Percentiles rank a stretch among this genome's conserved stretches.
Conservation (phyloP, 345 rosid species). For the Linum lewisii region DNA sequence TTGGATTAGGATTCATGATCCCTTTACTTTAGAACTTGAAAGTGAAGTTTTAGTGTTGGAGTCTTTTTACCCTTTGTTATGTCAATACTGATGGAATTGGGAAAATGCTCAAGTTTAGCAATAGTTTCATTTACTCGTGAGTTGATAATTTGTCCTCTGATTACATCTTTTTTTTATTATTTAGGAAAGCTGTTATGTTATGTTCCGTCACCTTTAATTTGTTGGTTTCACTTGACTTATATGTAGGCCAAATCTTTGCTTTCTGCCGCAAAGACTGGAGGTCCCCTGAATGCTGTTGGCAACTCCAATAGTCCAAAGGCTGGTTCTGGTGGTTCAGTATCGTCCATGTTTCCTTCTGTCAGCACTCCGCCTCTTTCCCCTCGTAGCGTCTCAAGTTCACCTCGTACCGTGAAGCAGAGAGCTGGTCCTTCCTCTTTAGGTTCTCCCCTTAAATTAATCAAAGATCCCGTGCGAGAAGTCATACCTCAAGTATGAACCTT, state of each 20-base stretch:
- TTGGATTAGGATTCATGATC: no score
- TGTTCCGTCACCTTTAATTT: no score
- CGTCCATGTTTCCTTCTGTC: conserved; percentile 95
- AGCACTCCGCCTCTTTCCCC: conserved; percentile 98
- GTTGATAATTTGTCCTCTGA: background rate
- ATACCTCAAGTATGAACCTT: conserved; percentile 72
- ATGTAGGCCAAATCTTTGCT: conserved; percentile 58
- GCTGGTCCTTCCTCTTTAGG: conserved; percentile 75
- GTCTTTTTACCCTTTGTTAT: no score
- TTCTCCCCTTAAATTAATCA: conserved; percentile 73
- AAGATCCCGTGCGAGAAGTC: conserved; percentile 65
- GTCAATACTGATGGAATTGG: no score
- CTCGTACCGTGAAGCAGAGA: conserved; percentile 68
- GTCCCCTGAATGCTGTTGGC: conserved; percentile 61
- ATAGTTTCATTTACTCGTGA: background rate
- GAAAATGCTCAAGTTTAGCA: background rate
- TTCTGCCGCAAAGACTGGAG: conserved; percentile 71
- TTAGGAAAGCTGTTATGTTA: no score
- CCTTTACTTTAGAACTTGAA: no score
- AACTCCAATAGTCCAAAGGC: conserved; percentile 48
- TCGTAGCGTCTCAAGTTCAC: conserved; percentile 77
- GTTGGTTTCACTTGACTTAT: background rate
- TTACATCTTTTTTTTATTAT: background rate
- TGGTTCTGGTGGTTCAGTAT: conserved; percentile 49
- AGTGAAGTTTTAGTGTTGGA: no score